Conservation (phyloP, 441 rosid species). For the Breynia disticha region DNA sequence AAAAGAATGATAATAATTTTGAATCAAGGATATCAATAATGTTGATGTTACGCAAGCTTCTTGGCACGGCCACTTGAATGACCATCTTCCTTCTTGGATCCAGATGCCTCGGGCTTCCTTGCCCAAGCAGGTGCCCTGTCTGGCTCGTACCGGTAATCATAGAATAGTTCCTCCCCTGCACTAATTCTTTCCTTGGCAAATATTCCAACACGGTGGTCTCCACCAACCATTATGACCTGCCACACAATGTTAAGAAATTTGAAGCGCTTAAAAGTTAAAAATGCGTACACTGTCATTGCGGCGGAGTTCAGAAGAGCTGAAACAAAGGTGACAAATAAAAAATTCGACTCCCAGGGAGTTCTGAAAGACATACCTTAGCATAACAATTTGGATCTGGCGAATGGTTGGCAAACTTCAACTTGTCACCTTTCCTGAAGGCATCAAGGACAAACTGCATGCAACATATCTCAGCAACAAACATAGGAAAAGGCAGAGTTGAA, state of each 20-base stretch:
- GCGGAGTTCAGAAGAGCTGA: neutral
- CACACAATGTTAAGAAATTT: neutral
- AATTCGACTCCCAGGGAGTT: neutral
- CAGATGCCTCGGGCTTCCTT: slow-evolving; percentile 83
- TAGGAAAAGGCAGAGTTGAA: neutral
- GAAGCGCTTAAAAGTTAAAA: neutral
- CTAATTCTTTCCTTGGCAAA: slow-evolving; percentile 89
- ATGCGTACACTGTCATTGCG: neutral
- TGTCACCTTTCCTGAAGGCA: slow-evolving; percentile 97
- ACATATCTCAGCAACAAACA: slow-evolving; percentile 6
- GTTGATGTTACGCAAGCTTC: slow-evolving; percentile 65
- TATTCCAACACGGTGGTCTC: slow-evolving; percentile 95
- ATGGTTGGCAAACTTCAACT: slow-evolving; percentile 92
- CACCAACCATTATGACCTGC: slow-evolving; percentile 98
- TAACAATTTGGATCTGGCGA: slow-evolving; percentile 96
- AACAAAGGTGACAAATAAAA: too few species aligned
- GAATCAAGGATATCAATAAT: slow-evolving; percentile 14
- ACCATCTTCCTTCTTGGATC: slow-evolving; percentile 78
- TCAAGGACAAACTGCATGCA: slow-evolving; percentile 86
- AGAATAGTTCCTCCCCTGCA: slow-evolving; percentile 90
- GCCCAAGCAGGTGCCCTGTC: slow-evolving; percentile 99
- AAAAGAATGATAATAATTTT: slow-evolving; percentile 37
- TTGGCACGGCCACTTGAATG: slow-evolving; percentile 87
- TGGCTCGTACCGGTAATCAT: slow-evolving; percentile 91
- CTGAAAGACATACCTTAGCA: slow-evolving; percentile 57